Percentiles rank a stretch among this genome's conserved stretches.
phyloP scores from a whole-genome alignment of 1,284 basidiomycete species.

The Agroathelia rolfsii region DNA sequence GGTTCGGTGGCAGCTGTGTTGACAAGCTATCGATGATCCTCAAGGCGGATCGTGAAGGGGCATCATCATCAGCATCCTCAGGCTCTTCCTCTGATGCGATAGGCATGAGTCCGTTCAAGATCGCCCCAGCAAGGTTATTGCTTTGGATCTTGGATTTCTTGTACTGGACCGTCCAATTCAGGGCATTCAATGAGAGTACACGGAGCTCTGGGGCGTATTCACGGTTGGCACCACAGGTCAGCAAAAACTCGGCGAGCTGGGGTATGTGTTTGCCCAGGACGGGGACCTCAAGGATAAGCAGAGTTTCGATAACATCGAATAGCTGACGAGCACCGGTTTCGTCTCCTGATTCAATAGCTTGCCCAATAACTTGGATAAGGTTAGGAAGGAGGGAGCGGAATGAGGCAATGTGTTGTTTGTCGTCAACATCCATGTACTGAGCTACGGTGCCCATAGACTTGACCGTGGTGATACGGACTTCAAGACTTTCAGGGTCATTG shows the following conservation, averaged over 20 bases:
- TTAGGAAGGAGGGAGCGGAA: constrained; percentile 86
- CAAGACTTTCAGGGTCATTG: constrained; percentile 79
- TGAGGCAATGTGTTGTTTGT: constrained; percentile 82
- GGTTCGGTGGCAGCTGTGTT: constrained; percentile 87
- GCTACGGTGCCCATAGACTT: constrained; percentile 87
- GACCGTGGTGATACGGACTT: constrained; percentile 88
- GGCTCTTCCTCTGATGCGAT: constrained; percentile 87
- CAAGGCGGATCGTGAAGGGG: constrained; percentile 88
- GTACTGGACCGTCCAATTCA: constrained; percentile 95
- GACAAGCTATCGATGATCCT: constrained; percentile 93
- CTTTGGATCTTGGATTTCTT: constrained; percentile 96
- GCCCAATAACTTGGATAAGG: constrained; percentile 87
- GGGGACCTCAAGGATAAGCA: constrained; percentile 91
- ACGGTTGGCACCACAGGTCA: constrained; percentile 77
- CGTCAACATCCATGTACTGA: constrained; percentile 85
- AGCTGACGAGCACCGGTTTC: constrained; percentile 81
- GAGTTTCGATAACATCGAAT: constrained; percentile 94
- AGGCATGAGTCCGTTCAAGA: constrained; percentile 89
- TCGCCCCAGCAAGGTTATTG: constrained; percentile 76
- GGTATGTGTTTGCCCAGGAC: constrained; percentile 85
- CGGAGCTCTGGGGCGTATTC: constrained; percentile 77
- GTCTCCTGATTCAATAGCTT: constrained; percentile 77
- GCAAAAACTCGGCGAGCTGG: constrained; percentile 84
- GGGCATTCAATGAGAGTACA: constrained; percentile 86
- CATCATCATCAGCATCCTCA: constrained; percentile 84